Conservation (phyloP, 352 stramenopile species). For the Phytopythium chamaehyphon region DNA sequence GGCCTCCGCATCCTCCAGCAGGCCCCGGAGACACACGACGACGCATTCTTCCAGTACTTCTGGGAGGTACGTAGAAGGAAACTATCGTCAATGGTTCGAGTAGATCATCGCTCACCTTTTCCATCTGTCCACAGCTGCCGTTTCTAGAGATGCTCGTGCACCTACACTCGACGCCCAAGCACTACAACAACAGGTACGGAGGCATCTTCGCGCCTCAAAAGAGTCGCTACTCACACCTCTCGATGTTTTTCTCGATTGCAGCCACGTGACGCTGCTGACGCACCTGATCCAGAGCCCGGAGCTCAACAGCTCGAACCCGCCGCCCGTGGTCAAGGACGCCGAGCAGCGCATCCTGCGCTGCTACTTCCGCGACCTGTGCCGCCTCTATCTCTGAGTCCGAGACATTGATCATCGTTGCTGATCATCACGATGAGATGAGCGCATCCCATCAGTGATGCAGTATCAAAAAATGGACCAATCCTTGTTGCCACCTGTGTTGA, state of each 20-base stretch:
- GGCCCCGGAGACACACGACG: constrained; percentile 64
- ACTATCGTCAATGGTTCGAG: no score
- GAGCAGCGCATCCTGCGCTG: constrained; percentile 79
- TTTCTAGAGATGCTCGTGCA: constrained; percentile 83
- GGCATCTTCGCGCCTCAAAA: not conserved
- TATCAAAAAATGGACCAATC: no score
- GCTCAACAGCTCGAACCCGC: constrained; percentile 73
- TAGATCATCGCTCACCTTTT: not conserved
- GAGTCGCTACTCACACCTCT: not conserved
- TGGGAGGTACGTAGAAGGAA: no score
- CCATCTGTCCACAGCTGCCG: constrained; percentile 35
- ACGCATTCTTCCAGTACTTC: constrained; percentile 84
- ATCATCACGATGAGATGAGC: constrained; percentile 10
- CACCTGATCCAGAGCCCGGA: constrained; percentile 82
- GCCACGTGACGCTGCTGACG: constrained; percentile 70
- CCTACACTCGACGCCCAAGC: constrained; percentile 65
- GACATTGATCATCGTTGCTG: not conserved
- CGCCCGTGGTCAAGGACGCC: constrained; percentile 55
- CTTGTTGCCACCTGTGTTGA: no score
- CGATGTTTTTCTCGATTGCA: constrained; percentile 12
- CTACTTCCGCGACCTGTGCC: constrained; percentile 76
- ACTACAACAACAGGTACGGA: constrained; percentile 60
- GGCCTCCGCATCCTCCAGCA: constrained; percentile 74
- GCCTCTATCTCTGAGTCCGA: constrained; percentile 42
- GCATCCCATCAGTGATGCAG: no score